Evolutionary conservation across 2,329 filamentous ascomycete species (phyloP), one percentile per base, ranked within the genome.

Genomic region (Mycogone perniciosa): DNA sequence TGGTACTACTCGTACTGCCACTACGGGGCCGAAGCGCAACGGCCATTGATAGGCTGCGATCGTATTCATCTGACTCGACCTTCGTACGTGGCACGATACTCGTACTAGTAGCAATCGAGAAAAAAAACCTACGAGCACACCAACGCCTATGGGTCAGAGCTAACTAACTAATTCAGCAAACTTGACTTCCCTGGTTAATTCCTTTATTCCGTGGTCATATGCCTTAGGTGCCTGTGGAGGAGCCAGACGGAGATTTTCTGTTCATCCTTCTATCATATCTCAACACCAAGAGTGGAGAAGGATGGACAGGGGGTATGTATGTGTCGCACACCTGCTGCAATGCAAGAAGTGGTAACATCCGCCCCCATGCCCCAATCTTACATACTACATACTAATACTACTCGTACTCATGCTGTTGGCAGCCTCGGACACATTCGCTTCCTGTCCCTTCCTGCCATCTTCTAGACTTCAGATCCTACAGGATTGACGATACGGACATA

Each of bases 241-340:
- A 51, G 42, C 49, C 44, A 51, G 44, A 51, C 49, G 49, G 49
- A 51, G 46, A 51, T 51, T 51, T 51, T 47, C 37, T 51, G 49
- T 47, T 39, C 47, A 46, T 47, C 47, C 46, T 51, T 38, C 34
- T 20, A 51, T 51, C 49, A 51, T 44, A 51, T 51, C 44, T 51
- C 49, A 38, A 46, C 44, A 44, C 46, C 42, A 30, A 38, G 44
- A 29, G 44, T 47, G 48, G 42, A 42, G 33, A 42, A 35, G 7
- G 35, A 27, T 30, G 30, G 40, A 42, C 44, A 50, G 48, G 48
- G 48, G 48, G 41, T 45, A 37, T 39, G 41, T 45, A 37, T 39
- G 34, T 41, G 30, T 29, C 35, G 34, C 44, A 41, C 42, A 37
- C 45, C 42, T 31, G 42, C 26, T 29, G 34, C 20, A 20, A 20